phyloP scores from a whole-genome alignment of 2,329 filamentous ascomycete genomes.

The Metarhizium rileyi region DNA sequence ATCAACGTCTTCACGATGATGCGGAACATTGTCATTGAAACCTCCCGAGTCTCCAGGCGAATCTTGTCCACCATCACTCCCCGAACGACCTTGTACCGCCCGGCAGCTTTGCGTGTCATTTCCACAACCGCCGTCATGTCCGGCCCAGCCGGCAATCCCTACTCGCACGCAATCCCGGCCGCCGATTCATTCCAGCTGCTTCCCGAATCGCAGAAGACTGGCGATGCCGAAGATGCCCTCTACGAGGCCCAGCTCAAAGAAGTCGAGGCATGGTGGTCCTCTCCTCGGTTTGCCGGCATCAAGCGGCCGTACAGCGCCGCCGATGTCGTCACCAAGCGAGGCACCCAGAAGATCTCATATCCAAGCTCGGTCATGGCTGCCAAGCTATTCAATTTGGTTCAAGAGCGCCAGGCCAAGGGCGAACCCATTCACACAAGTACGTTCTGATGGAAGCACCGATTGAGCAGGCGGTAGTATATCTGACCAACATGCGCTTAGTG shows the following conservation, averaged over 20 bases:
- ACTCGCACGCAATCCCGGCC: conserved; percentile 25
- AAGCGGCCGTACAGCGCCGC: conserved; percentile 83
- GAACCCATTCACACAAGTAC: conserved; percentile 88
- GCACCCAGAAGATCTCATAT: conserved; percentile 76
- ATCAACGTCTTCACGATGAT: conserved; percentile 17
- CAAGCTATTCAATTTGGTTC: conserved; percentile 85
- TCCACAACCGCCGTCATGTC: conserved; percentile 23
- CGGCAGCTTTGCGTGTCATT: conserved; percentile 19
- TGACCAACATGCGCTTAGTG: conserved; percentile 43
- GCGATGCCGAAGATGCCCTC: conserved; percentile 71
- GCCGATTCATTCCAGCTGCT: conserved; percentile 82
- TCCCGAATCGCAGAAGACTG: conserved; percentile 65
- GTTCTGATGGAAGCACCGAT: conserved; percentile 16
- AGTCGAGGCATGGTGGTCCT: conserved; percentile 85
- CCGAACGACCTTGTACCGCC: conserved; percentile 8
- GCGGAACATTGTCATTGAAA: conserved; percentile 23
- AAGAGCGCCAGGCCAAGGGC: conserved; percentile 65
- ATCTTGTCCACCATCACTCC: conserved; percentile 12
- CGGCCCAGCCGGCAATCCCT: conserved; percentile 15
- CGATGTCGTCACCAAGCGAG: conserved; percentile 89
- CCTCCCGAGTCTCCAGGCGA: conserved; percentile 22
- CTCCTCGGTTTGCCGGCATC: conserved; percentile 77
- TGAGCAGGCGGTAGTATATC: background rate
- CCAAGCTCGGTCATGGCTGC: conserved; percentile 90
- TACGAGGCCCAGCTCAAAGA: conserved; percentile 77